phyloP scores from a whole-genome alignment of 2,329 filamentous ascomycete species.

The Curvularia eragrostidis region DNA sequence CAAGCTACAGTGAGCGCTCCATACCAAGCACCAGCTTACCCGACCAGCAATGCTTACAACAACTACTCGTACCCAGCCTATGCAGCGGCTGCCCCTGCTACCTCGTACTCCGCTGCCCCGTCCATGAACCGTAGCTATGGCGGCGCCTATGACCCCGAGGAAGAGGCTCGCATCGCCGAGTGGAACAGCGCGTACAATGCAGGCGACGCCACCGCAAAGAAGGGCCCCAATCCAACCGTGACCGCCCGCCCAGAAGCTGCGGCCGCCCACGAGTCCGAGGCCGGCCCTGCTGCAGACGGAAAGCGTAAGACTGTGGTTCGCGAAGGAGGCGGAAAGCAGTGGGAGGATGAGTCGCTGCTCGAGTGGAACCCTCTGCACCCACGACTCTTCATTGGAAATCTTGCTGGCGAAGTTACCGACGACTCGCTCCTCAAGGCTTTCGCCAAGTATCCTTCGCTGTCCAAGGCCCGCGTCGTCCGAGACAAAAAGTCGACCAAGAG shows the following conservation, averaged over 20 bases:
- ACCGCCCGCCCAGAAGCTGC: constrained; percentile 46
- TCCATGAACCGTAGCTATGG: constrained; percentile 41
- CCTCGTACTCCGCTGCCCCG: constrained; percentile 30
- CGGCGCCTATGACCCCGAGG: constrained; percentile 70
- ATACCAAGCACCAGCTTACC: constrained; percentile 51
- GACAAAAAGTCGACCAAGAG: constrained; percentile 97
- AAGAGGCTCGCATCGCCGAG: constrained; percentile 89
- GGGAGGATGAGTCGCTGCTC: constrained; percentile 85
- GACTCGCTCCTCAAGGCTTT: constrained; percentile 96
- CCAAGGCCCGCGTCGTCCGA: constrained; percentile 90
- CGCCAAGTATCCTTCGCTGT: constrained; percentile 81
- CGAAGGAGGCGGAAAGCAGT: constrained; percentile 87
- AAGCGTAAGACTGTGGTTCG: constrained; percentile 88
- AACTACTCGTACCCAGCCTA: constrained; percentile 78
- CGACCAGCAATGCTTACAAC: constrained; percentile 55
- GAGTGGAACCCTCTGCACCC: constrained; percentile 97
- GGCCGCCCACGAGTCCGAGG: constrained; percentile 54
- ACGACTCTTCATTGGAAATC: constrained; percentile 93
- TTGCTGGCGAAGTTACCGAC: constrained; percentile 96
- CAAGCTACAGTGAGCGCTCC: constrained; percentile 52
- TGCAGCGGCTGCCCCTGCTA: constrained; percentile 49
- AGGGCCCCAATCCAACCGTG: constrained; percentile 52
- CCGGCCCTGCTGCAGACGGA: constrained; percentile 58
- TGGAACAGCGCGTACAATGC: constrained; percentile 91
- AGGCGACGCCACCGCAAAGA: constrained; percentile 58